Conservation (phyloP, 2,329 filamentous ascomycete genomes). For the Elsinoe batatas region DNA sequence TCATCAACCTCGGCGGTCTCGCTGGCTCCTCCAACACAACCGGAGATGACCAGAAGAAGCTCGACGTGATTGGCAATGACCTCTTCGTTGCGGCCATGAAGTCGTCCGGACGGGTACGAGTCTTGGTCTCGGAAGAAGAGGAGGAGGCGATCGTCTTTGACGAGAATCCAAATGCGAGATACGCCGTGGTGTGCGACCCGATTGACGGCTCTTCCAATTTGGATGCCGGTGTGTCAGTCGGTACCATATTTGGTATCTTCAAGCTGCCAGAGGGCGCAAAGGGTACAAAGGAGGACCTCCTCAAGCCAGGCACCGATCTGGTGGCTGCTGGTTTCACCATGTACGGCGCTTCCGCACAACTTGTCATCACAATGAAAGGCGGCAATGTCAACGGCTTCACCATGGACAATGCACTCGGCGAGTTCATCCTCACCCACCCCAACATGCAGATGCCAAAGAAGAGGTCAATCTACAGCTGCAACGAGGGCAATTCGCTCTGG, state of each 20-base stretch:
- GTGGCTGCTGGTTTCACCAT: constrained; percentile 98
- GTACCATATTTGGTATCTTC: constrained; percentile 93
- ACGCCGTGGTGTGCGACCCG: constrained; percentile 93
- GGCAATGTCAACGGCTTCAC: constrained; percentile 95
- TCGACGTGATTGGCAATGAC: constrained; percentile 97
- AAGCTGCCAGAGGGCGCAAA: constrained; percentile 68
- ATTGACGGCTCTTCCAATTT: constrained; percentile 97
- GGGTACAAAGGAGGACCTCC: constrained; percentile 73
- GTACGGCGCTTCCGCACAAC: constrained; percentile 94
- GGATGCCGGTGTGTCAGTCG: constrained; percentile 93
- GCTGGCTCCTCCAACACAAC: constrained; percentile 92
- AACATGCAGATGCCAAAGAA: constrained; percentile 77
- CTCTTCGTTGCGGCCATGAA: constrained; percentile 94
- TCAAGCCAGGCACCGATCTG: constrained; percentile 82
- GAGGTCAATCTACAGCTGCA: constrained; percentile 90
- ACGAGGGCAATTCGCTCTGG: constrained; percentile 96
- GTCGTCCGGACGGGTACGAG: constrained; percentile 77
- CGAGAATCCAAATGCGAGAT: constrained; percentile 63
- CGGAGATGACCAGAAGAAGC: constrained; percentile 98
- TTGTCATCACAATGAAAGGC: constrained; percentile 94
- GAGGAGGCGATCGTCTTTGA: constrained; percentile 84
- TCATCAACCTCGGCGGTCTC: constrained; percentile 81
- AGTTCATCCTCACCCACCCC: constrained; percentile 97
- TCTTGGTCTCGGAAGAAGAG: constrained; percentile 97
- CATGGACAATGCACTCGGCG: constrained; percentile 87